A percentile compares a stretch with the other conserved stretches of the same genome.
Conservation (phyloP, 2,329 filamentous ascomycete genomes). For the Diaporthe citri region DNA sequence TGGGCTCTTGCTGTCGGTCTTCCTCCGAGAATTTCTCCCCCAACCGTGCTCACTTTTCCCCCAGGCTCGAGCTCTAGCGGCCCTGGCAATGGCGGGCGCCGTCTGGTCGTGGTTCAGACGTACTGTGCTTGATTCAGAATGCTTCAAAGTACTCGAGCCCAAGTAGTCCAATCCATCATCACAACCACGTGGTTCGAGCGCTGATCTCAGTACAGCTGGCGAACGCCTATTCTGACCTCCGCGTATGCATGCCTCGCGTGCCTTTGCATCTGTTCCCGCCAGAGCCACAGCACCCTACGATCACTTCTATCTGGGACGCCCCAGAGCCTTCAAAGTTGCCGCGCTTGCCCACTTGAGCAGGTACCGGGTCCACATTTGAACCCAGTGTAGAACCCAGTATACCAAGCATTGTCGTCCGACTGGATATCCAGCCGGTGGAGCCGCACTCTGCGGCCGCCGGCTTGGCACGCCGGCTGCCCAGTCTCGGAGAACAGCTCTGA, state of each 20-base stretch:
- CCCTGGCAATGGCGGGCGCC: slow-evolving; percentile 24
- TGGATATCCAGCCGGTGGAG: slow-evolving; percentile 27
- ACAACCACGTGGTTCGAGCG: slow-evolving; percentile 2
- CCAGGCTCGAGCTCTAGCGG: slow-evolving; percentile 13
- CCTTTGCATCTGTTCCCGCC: not conserved
- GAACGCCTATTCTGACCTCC: not conserved
- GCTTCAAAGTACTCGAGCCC: not conserved
- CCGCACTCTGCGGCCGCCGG: slow-evolving; percentile 29
- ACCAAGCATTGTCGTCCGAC: slow-evolving; percentile 21
- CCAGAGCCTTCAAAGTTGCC: not conserved
- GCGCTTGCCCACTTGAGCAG: slow-evolving; percentile 22
- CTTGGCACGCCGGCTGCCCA: slow-evolving; percentile 19
- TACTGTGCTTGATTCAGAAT: slow-evolving; percentile 1
- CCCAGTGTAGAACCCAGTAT: slow-evolving; percentile 15
- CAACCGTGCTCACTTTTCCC: slow-evolving; percentile 31
- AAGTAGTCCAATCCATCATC: not conserved
- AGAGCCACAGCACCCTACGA: not conserved
- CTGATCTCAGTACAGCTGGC: slow-evolving; percentile 5
- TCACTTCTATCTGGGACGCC: no score
- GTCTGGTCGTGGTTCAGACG: not conserved
- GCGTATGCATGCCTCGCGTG: not conserved
- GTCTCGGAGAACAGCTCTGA: not conserved
- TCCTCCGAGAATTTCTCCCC: slow-evolving; percentile 29
- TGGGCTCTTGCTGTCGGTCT: slow-evolving; percentile 8
- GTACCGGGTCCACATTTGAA: slow-evolving; percentile 2